These are phyloP conservation scores for Lizonia empirigonia DNA, from an alignment of 2,329 filamentous ascomycete genomes.

Conservation along the genomic window DNA sequence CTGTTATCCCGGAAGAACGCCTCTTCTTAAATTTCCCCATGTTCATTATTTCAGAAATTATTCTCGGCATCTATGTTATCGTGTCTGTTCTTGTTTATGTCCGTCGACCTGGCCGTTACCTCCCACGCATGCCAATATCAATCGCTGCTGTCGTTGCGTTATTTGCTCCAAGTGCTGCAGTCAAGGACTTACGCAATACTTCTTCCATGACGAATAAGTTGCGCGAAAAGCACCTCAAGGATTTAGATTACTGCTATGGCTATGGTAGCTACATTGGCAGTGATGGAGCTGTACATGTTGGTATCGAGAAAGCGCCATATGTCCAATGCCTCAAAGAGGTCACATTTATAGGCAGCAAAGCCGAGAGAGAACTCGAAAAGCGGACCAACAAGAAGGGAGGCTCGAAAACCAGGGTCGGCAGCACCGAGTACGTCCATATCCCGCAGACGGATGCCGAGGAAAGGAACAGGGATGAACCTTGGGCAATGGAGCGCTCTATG, in stretches of 20 bases:
- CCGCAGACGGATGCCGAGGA: too few species aligned
- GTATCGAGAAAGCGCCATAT: constrained; percentile 58
- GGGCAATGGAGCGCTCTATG: too few species aligned
- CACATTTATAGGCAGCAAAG: neutral
- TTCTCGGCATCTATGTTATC: constrained; percentile 53
- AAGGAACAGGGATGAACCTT: too few species aligned
- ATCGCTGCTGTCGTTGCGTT: constrained; percentile 56
- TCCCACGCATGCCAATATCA: constrained; percentile 57
- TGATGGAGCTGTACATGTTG: constrained; percentile 54
- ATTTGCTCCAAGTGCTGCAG: constrained; percentile 53
- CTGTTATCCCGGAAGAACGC: constrained; percentile 40
- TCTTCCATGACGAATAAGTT: constrained; percentile 15
- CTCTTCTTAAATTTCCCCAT: constrained; percentile 57
- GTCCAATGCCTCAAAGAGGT: constrained; percentile 3
- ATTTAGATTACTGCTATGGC: constrained; percentile 42
- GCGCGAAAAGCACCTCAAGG: constrained; percentile 17
- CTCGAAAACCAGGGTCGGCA: too few species aligned
- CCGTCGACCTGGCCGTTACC: constrained; percentile 47
- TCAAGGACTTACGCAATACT: constrained; percentile 41
- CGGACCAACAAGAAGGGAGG: too few species aligned
- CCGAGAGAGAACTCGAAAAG: neutral
- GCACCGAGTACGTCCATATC: too few species aligned
- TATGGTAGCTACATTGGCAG: constrained; percentile 58
- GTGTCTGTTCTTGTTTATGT: constrained; percentile 52
- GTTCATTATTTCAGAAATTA: constrained; percentile 51